Evolutionary conservation across 164 flowering plant genomes (phyloP), one percentile per base, ranked within the genome.

Genomic region (Dillenia turbinata): DNA sequence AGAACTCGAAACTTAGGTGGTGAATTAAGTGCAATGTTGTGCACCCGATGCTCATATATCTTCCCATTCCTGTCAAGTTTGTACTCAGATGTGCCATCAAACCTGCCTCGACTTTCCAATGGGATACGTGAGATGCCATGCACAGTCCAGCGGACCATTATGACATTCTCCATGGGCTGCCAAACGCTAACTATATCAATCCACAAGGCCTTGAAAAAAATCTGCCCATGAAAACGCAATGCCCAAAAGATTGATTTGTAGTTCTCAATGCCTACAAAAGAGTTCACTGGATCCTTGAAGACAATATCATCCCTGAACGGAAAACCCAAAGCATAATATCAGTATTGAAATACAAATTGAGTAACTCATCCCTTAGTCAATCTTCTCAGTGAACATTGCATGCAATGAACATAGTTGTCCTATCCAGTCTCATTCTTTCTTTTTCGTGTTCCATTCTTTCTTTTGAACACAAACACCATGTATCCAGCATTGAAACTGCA

Each of bases 1-100:
- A 78, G 66, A 50, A 85, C 85, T 16, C 62, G 78, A 64, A 84
- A 85, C 78, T 81, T 91, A 44, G 85, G 84, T 3, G 89, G 91
- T 15, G 91, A 84, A 52, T 82, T 85, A 61, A 77, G 64, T 44
- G 84, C 92, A 49, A 92, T 71, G 63, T 87, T 89, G 68, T 92
- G 86, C 57, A 92, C 94, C 56, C 79, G 75, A 52, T 92, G 97
- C 73, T 89, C 90, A 54, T 56, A 89, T 16, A 92, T 92, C 71
- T 89, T 92, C 16, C 97, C 97, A 64, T 84, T 66, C 71, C 78
- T 83, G 67, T 92, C 97, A 15, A 92, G 82, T 73, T 88, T 89
- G 72, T 89, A 92, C 62, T 79, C 80, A 3, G 97, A 92, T 51
- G 84, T 81, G 47, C 88, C 93, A 72, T 92, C 90, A 73, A 87